These are phyloP conservation scores for Paramecium bursaria DNA, from an alignment of 73 alveolate species.

Conservation along the genomic window DNA sequence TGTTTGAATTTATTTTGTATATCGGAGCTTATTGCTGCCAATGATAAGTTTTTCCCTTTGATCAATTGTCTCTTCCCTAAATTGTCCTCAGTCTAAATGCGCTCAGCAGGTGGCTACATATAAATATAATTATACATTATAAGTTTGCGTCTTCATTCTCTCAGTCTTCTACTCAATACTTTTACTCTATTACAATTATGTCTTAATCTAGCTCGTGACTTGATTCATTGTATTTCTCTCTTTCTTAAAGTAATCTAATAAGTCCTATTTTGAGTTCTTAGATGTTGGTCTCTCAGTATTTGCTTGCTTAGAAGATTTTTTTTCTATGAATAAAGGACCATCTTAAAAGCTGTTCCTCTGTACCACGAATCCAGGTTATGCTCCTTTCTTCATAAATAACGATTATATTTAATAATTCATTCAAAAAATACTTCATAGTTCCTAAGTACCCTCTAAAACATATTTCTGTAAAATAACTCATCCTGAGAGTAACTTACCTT, in stretches of 20 bases:
- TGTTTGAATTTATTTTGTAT: no score
- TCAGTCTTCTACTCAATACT: constrained; percentile 42
- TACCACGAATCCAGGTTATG: no score
- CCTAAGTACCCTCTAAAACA: constrained; percentile 50
- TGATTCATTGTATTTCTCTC: constrained; percentile 32
- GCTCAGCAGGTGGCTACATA: neutral
- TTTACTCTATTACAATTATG: constrained; percentile 11
- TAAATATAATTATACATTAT: no score
- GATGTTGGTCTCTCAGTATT: constrained; percentile 4
- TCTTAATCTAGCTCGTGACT: constrained; percentile 16
- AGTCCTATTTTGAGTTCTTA: constrained; percentile 26
- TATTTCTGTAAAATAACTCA: constrained; percentile 17
- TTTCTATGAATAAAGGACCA: no score
- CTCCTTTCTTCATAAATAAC: no score
- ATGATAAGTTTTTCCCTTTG: constrained; percentile 23
- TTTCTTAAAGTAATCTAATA: constrained; percentile 48
- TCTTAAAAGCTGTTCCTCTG: no score
- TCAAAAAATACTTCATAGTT: constrained; percentile 49
- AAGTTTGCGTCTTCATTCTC: constrained; percentile 8
- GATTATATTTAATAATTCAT: no score
- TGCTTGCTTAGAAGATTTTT: constrained; percentile 20
- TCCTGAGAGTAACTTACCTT: constrained; percentile 39
- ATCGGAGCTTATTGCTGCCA: no score
- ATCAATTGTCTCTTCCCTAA: neutral
- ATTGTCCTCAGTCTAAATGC: constrained; percentile 21